Percentiles rank a stretch among this genome's conserved stretches.
These are phyloP conservation scores for Dothistroma septosporum DNA, from an alignment of 2,329 filamentous ascomycete genomes.

Conservation along the genomic window DNA sequence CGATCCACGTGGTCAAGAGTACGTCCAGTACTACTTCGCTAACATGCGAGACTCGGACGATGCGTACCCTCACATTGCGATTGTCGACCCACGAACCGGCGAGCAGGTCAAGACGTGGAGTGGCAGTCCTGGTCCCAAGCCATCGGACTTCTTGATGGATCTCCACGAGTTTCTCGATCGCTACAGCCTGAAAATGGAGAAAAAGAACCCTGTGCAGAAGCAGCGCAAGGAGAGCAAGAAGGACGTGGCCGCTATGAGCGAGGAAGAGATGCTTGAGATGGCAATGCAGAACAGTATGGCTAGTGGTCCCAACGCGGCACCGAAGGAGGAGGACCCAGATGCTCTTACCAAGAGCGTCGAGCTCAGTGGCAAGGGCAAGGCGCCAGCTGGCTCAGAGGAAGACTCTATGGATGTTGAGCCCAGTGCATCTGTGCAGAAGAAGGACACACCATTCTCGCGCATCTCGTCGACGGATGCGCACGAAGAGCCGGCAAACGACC, in stretches of 20 bases:
- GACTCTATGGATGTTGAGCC: constrained; percentile 27
- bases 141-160: constrained; percentile 81
- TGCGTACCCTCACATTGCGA: constrained; percentile 92
- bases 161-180: constrained; percentile 95
- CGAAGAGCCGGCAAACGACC: constrained; percentile 64
- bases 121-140: constrained; percentile 69
- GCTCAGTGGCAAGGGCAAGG: constrained; percentile 52
- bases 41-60: constrained; percentile 69
- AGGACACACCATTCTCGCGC: constrained; percentile 54
- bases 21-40: constrained; percentile 86
- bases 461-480: constrained; percentile 74
- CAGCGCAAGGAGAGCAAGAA: constrained; percentile 63
- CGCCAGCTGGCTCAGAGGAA: constrained; percentile 38
- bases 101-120: constrained; percentile 98
- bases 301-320: constrained; percentile 42
- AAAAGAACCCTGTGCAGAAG: constrained; percentile 87
- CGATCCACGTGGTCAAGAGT: constrained; percentile 71
- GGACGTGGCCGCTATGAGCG: constrained; percentile 84
- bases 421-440: constrained; percentile 18
- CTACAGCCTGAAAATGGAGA: constrained; percentile 82
- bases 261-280: constrained; percentile 95
- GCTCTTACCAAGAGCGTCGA: constrained; percentile 65
- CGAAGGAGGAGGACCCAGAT: constrained; percentile 75
- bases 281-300: constrained; percentile 84
- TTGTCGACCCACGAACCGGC: constrained; percentile 90